phyloP scores from a whole-genome alignment of 2,329 filamentous ascomycete species.

The Curvularia sp. region DNA sequence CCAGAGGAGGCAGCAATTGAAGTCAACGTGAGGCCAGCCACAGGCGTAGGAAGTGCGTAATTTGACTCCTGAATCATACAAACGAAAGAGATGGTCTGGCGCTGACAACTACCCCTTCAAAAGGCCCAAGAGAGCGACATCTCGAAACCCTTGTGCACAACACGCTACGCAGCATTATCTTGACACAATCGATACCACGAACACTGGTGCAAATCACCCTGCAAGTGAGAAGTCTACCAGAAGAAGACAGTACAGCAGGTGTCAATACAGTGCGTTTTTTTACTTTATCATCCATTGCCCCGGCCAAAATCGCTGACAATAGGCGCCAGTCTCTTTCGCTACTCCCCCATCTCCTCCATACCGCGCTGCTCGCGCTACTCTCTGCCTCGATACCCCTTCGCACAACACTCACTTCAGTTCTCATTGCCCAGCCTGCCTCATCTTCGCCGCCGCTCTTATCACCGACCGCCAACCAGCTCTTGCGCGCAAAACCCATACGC shows the following conservation, averaged over 20 bases:
- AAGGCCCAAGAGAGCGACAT: constrained; percentile 67
- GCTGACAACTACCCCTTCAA: constrained; percentile 15
- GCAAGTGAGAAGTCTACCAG: constrained; percentile 75
- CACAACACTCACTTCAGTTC: constrained; percentile 78
- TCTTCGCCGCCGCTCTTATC: constrained; percentile 58
- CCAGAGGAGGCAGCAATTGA: constrained; percentile 91
- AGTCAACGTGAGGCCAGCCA: constrained; percentile 84
- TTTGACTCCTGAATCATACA: not conserved
- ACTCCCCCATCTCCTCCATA: constrained; percentile 82
- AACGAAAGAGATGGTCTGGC: not conserved
- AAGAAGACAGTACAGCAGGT: constrained; percentile 70
- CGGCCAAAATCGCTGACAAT: constrained; percentile 16
- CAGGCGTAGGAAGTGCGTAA: constrained; percentile 73
- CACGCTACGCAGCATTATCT: constrained; percentile 75
- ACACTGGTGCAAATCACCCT: constrained; percentile 81
- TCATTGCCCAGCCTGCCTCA: constrained; percentile 78
- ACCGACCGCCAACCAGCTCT: constrained; percentile 69
- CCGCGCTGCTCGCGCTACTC: constrained; percentile 81
- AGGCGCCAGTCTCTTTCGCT: constrained; percentile 73
- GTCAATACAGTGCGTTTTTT: constrained; percentile 61
- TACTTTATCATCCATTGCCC: constrained; percentile 14
- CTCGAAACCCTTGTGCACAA: constrained; percentile 78
- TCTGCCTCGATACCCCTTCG: constrained; percentile 83
- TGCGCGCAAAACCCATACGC: constrained; percentile 73
- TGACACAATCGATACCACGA: constrained; percentile 77